Conservation (phyloP, 1,284 basidiomycete genomes). For the Ganoderma sinense region DNA sequence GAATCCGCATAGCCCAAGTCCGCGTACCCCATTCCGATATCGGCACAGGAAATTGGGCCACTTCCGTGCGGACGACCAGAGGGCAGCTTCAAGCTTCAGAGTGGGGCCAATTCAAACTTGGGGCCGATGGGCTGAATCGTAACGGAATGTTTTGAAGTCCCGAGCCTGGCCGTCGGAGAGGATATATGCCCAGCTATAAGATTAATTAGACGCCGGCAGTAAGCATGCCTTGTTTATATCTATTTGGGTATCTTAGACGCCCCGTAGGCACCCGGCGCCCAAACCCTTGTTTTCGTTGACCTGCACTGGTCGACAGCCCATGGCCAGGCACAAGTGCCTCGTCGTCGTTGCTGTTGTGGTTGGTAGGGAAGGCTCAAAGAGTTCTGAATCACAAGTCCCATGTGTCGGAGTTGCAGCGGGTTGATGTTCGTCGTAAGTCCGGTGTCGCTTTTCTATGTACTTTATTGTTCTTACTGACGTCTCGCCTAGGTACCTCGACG, state of each 20-base stretch:
- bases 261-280: too few relatives aligned
- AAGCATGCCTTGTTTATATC: neutral
- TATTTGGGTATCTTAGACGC: neutral
- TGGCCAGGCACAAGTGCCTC: neutral
- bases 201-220: too few relatives aligned
- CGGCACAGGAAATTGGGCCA: neutral
- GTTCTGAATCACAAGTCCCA: neutral
- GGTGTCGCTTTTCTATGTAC: neutral
- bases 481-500: neutral
- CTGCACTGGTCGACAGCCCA: too few relatives aligned
- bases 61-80: neutral
- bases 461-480: slow-evolving; percentile 21
- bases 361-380: neutral
- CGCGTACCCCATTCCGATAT: neutral
- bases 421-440: neutral
- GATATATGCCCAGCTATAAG: too few relatives aligned
- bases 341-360: neutral
- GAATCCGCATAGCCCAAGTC: neutral
- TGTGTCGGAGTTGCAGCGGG: neutral
- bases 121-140: neutral
- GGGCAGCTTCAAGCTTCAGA: neutral
- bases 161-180: too few relatives aligned
- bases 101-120: neutral
- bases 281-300: neutral
- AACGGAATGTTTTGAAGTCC: neutral